A percentile compares a stretch with the other conserved stretches of the same genome.
phyloP scores from a whole-genome alignment of 495 filamentous ascomycete genomes.

The Friedmanniomyces endolithicus region DNA sequence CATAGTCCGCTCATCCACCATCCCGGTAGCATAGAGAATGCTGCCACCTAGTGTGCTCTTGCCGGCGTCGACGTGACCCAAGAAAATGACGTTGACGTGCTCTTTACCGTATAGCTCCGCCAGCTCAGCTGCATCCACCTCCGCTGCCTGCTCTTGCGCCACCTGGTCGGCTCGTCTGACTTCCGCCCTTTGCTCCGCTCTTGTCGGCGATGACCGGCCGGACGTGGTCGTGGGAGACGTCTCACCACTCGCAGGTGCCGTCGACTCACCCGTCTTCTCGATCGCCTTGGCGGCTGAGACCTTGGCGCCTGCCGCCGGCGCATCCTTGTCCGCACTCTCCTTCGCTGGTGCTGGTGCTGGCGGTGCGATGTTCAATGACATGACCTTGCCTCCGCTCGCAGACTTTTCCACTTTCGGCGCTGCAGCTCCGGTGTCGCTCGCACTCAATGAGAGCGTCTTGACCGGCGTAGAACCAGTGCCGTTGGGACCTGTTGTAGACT shows the following conservation, averaged over 20 bases:
- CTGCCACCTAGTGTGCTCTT: slow-evolving; percentile 91
- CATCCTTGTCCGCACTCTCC: slow-evolving; percentile 41
- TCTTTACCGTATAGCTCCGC: slow-evolving; percentile 98
- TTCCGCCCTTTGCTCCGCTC: slow-evolving; percentile 38
- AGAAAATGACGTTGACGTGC: slow-evolving; percentile 95
- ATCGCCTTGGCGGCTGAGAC: slow-evolving; percentile 70
- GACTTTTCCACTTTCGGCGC: slow-evolving; percentile 40
- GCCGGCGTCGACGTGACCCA: slow-evolving; percentile 94
- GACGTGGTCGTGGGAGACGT: slow-evolving; percentile 67
- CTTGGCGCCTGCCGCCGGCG: slow-evolving; percentile 50
- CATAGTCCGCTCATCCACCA: slow-evolving; percentile 97
- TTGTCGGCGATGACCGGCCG: slow-evolving; percentile 56
- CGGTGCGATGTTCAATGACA: slow-evolving; percentile 18
- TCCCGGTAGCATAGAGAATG: slow-evolving; percentile 85
- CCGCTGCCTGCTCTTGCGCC: slow-evolving; percentile 70
- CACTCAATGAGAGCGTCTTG: slow-evolving; percentile 60
- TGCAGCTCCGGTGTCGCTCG: slow-evolving; percentile 28
- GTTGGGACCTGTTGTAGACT: slow-evolving; percentile 35
- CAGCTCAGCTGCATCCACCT: slow-evolving; percentile 80
- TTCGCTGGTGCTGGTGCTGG: slow-evolving; percentile 30
- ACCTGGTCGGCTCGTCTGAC: slow-evolving; percentile 70
- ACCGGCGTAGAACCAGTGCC: slow-evolving; percentile 39
- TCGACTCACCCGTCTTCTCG: slow-evolving; percentile 55
- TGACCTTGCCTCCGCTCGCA: slow-evolving; percentile 25
- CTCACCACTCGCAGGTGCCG: slow-evolving; percentile 48